Conservation (phyloP, 306 rosid genomes). For the Chamaecrista fasciculata region DNA sequence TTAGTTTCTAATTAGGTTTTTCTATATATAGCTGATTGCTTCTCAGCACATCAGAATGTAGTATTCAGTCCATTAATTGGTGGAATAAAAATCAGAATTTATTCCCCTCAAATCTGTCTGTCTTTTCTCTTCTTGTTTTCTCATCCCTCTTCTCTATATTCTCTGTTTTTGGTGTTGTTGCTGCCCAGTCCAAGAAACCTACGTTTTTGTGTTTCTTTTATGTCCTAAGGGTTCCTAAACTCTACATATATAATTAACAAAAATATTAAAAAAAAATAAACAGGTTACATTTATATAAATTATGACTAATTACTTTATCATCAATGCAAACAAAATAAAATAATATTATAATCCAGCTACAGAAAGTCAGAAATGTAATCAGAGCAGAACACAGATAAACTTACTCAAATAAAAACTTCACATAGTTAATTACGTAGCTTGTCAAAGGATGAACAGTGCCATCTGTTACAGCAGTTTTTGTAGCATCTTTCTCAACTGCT, state of each 20-base stretch:
- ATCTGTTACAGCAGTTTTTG: conserved; percentile 70
- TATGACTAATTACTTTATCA: neutral
- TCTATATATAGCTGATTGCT: no score
- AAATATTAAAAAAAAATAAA: neutral
- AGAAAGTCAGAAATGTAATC: neutral
- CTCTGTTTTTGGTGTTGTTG: no score
- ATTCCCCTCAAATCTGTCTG: no score
- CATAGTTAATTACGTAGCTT: conserved; percentile 76
- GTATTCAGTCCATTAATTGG: no score
- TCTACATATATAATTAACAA: neutral
- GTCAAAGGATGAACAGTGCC: conserved; percentile 80
- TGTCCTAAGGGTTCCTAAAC: no score
- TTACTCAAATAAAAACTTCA: conserved; percentile 55
- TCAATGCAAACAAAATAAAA: neutral
- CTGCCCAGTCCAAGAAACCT: no score
- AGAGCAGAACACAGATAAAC: conserved; percentile 23
- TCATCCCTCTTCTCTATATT: no score
- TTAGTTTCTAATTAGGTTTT: no score
- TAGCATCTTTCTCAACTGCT: conserved; percentile 71
- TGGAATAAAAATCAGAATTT: no score
- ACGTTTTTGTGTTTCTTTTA: no score
- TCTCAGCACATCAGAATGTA: no score
- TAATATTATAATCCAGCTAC: neutral
- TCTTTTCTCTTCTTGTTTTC: no score
- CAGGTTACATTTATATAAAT: neutral